Base-by-base conservation (phyloP, 768 basidiomycete species). In the Rhodosporidiobolus sp. region DNA sequence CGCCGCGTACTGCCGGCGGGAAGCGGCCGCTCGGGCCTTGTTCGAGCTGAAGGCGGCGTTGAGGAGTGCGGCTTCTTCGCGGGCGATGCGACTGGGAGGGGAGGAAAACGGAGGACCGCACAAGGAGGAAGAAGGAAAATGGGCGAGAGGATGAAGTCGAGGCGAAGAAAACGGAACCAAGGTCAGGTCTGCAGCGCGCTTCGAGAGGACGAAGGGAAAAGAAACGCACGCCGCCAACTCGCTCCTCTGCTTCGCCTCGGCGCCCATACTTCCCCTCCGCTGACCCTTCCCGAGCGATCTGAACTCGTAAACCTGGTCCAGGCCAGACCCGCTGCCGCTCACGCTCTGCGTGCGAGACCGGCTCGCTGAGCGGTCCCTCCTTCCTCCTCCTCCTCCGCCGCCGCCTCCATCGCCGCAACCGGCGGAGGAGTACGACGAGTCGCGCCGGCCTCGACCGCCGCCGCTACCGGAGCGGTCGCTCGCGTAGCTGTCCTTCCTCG, bases 41-140 rank as follows among this genome's bases (percentile, higher is more conserved):
- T 57, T 55, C 19, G 65, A 57, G 2, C 22, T 14, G 59, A 67
- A 72, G 35, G 66, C 66, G 22, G 59, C 22, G 2, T 24, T 16
- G 30, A 72, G 50, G 49, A 72, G 59, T 19, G 45, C 71, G 34
- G 55, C 71, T 67, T 72, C 71, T 49, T 72, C 71, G 20, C 54
- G 34, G 0, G 71, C 71, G 63, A 72, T 64, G 11, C 43, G 67
- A 14, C 67, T 69, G 59, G 7, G 17, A 14, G 35, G 22, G 8
- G 28, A 46, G 45, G 2, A 9, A 59, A n/a, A 28, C 4, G 26
- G 22, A 28, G 24, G 8, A n/a, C 43, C 28, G 11, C 35, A 57
- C 19, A 35, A 24, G n/a, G 43, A 46, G 28, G 45, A 59, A 45
- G 38, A n/a, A 30, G 16, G 38, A 59, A 46, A 12, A 17, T 43